Evolutionary conservation across 371 early-diverging fungal genomes (phyloP).

Genomic region (Mortierella sp.): DNA sequence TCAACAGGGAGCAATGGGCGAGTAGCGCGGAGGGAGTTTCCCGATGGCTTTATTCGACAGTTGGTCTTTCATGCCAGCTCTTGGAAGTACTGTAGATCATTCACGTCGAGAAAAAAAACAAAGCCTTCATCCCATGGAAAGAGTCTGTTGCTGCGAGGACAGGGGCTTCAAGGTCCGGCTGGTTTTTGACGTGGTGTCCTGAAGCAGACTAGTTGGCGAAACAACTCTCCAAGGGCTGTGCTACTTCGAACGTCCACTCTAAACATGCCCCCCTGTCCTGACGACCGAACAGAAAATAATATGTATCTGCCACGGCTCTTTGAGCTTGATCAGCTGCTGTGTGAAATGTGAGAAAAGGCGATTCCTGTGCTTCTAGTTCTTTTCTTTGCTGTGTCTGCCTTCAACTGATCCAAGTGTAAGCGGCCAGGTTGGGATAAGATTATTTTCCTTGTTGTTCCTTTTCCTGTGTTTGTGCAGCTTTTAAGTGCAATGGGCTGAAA

Average conservation of each 20-base stretch:
- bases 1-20: slow-evolving; percentile 4
- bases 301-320: neutral
- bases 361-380: neutral
- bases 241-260: neutral
- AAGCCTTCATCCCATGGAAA: neutral
- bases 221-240: neutral
- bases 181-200: neutral
- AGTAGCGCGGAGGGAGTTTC: slow-evolving; percentile 10
- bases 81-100: slow-evolving; percentile 1
- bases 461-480: slow-evolving; percentile 8
- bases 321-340: neutral
- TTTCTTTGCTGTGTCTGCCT: neutral
- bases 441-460: neutral
- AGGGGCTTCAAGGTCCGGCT: neutral
- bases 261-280: neutral
- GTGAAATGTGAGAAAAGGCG: neutral
- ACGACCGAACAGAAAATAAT: neutral
- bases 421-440: slow-evolving; percentile 6
- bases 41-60: slow-evolving; percentile 16
- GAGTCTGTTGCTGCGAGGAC: neutral
- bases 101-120: neutral
- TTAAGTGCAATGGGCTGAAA: slow-evolving; percentile 15
- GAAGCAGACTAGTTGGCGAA: neutral
- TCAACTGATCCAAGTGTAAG: neutral
- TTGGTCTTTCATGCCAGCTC: slow-evolving; percentile 14